Conservation (phyloP, 2,329 filamentous ascomycete species). For the Ophiostoma sp. region DNA sequence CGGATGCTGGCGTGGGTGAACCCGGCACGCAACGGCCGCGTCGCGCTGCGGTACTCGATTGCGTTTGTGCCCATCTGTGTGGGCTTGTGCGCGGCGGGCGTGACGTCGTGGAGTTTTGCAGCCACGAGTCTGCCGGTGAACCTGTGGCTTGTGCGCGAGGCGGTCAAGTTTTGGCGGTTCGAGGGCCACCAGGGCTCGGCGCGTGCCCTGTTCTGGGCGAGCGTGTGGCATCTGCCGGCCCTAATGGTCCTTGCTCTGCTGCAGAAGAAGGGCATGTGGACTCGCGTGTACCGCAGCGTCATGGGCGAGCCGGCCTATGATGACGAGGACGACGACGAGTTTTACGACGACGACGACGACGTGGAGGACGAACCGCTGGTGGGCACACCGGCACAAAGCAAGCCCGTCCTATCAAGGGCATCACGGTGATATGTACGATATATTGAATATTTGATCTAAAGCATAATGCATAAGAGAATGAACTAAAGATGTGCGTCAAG, state of each 20-base stretch:
- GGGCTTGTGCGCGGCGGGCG: slow-evolving; percentile 68
- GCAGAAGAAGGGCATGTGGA: slow-evolving; percentile 91
- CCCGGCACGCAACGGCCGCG: slow-evolving; percentile 75
- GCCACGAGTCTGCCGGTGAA: slow-evolving; percentile 78
- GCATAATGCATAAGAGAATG: not conserved
- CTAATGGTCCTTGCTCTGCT: slow-evolving; percentile 84
- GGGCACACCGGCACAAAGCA: not conserved
- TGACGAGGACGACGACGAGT: slow-evolving; percentile 41
- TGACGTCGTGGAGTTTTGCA: slow-evolving; percentile 83
- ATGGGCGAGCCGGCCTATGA: slow-evolving; percentile 53
- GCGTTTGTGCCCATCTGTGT: slow-evolving; percentile 82
- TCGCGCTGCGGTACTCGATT: slow-evolving; percentile 81
- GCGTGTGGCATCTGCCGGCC: slow-evolving; percentile 89
- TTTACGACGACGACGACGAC: slow-evolving; percentile 14
- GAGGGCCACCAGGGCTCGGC: slow-evolving; percentile 77
- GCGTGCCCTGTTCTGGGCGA: slow-evolving; percentile 88
- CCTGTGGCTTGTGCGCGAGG: slow-evolving; percentile 75
- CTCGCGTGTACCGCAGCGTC: slow-evolving; percentile 67
- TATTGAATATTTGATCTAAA: not conserved
- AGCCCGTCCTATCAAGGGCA: not conserved
- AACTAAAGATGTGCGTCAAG: not conserved
- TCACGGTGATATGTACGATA: slow-evolving; percentile 14
- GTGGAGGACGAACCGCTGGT: not conserved
- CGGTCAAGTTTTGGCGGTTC: slow-evolving; percentile 72
- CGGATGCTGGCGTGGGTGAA: slow-evolving; percentile 82